Percentiles rank a stretch among this genome's conserved stretches.
Conservation (phyloP, 148 eudicot genomes). For the Cornus kousa region DNA sequence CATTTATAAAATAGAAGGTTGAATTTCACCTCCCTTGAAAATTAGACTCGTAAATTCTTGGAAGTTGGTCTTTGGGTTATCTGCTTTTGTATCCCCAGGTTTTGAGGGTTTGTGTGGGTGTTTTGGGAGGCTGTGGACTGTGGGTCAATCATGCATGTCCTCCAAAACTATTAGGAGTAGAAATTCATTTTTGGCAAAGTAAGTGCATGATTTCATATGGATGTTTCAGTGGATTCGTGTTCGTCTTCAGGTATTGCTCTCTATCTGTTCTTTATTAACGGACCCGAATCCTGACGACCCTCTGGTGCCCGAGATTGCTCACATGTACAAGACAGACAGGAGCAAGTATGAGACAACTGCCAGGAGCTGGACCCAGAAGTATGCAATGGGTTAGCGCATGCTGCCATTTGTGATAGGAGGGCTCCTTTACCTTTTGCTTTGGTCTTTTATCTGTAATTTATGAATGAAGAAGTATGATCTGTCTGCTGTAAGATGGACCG, state of each 20-base stretch:
- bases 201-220: too few relatives aligned
- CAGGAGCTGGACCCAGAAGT: constrained; percentile 57
- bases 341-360: constrained; percentile 54
- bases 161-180: too few relatives aligned
- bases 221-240: neutral
- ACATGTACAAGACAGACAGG: constrained; percentile 61
- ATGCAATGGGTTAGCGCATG: constrained; percentile 48
- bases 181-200: too few relatives aligned
- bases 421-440: constrained; percentile 10
- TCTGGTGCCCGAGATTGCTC: constrained; percentile 56
- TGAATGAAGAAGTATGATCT: constrained; percentile 5
- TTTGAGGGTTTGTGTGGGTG: too few relatives aligned
- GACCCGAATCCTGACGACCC: constrained; percentile 60
- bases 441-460: constrained; percentile 6
- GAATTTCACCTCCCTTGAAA: too few relatives aligned
- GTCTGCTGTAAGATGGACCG: constrained; percentile 18
- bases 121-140: too few relatives aligned
- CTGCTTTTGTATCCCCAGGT: too few relatives aligned
- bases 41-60: too few relatives aligned
- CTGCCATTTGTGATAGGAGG: constrained; percentile 10
- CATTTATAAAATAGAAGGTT: too few relatives aligned
- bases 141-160: too few relatives aligned
- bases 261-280: constrained; percentile 48
- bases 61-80: too few relatives aligned
- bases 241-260: constrained; percentile 41